phyloP scores from a whole-genome alignment of 257 asterid genomes.

The Solanum megistacrolobum region DNA sequence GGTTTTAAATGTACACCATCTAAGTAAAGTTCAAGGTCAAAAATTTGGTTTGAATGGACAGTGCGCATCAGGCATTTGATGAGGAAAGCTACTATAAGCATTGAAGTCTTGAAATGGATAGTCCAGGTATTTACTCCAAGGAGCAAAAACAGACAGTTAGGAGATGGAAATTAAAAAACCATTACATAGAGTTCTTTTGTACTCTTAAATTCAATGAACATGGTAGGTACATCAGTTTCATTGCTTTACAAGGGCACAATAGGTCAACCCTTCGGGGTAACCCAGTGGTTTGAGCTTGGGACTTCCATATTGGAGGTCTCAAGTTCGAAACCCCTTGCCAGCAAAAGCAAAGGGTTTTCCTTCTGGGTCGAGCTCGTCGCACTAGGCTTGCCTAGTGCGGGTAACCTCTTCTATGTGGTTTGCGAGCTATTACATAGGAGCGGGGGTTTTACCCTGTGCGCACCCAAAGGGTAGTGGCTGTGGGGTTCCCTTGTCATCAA shows the following conservation, averaged over 20 bases:
- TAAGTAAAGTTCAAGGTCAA: not conserved
- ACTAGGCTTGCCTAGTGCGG: too few species aligned
- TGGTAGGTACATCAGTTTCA: not conserved
- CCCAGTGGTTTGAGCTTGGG: too few species aligned
- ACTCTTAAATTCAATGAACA: not conserved
- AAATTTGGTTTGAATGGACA: not conserved
- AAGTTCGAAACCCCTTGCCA: too few species aligned
- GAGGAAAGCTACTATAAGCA: not conserved
- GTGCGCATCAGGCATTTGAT: not conserved
- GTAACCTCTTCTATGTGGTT: too few species aligned
- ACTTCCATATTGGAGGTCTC: too few species aligned
- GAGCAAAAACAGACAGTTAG: not conserved
- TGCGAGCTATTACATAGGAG: too few species aligned
- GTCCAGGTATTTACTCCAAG: not conserved
- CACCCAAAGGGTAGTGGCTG: too few species aligned
- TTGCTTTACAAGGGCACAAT: not conserved
- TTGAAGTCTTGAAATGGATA: not conserved
- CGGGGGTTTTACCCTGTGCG: too few species aligned
- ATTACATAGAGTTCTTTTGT: not conserved
- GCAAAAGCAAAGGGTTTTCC: too few species aligned
- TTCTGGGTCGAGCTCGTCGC: too few species aligned
- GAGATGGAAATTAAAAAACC: not conserved
- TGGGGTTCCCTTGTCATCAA: too few species aligned
- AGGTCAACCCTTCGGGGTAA: too few species aligned
- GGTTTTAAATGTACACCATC: not conserved